Base-by-base conservation (phyloP, 805 yeast genomes). In the Candida golubevii region DNA sequence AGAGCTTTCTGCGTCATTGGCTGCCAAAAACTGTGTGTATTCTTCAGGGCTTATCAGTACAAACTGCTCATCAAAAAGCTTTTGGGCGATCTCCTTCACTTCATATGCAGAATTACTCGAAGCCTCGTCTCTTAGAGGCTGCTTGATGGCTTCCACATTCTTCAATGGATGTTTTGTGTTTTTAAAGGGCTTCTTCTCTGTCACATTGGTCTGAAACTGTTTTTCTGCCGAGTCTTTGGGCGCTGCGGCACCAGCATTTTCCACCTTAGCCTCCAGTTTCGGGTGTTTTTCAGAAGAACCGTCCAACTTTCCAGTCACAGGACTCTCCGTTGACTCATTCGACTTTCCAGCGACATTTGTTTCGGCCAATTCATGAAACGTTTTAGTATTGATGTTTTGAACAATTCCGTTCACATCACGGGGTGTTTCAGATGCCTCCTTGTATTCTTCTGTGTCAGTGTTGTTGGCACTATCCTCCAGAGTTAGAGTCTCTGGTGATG, bases 1-100 rank as follows among this genome's bases (percentile, higher is more conserved):
- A 26, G 60, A 59, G 30, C 70, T 63, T 38, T 77, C 82, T 29
- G 41, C 68, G 13, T 79, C 85, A 3, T 63, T 80, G 33, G 61
- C 65, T 3, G 75, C 73, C 33, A 71, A 53, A 41, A 65, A 67
- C 57, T 67, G 75, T 33, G 71, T 68, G 48, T 70, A 71, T 48
- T 71, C 75, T 45, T 71, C 74, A 4, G 74, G 74, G 42, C 62
- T 62, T 31, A 71, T 65, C 41, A 71, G 67, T 8, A 70, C 67
- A 49, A 71, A 71, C 41, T 69, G 67, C 50, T 70, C 75, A 33
- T 62, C 51, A 53, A 54, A 71, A 33, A 71, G 57, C 44, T 65
- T 62, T 12, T 32, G 30, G 8, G 77, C 77, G 33, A 69, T 69
- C 4, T 62, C 68, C 28, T 49, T 45, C 45, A 54, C 57, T 36